Evolutionary conservation across 768 basidiomycete genomes (phyloP).

Genomic region (Hydnum rufescens): DNA sequence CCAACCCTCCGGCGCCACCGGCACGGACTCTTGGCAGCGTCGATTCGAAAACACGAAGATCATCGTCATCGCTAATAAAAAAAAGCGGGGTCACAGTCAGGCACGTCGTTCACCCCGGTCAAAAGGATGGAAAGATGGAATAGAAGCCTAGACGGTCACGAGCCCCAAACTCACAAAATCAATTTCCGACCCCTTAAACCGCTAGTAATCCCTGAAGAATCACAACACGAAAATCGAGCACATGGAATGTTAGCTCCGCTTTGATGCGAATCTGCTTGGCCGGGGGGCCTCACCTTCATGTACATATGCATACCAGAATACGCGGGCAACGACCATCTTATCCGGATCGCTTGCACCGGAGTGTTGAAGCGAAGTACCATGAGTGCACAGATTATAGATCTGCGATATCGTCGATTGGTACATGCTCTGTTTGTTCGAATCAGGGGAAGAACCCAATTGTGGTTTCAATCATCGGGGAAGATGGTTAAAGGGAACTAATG

Average conservation of each 20-base stretch:
- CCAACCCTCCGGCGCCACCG: conserved; percentile 18
- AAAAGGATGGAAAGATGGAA: neutral
- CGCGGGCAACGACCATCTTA: conserved; percentile 41
- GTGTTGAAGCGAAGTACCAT: conserved; percentile 29
- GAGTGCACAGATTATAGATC: conserved; percentile 50
- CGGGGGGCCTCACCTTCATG: conserved; percentile 33
- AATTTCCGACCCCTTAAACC: conserved; percentile 74
- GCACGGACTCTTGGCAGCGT: conserved; percentile 16
- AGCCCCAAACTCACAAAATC: conserved; percentile 35
- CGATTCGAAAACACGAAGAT: conserved; percentile 49
- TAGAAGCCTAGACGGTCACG: neutral
- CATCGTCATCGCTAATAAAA: conserved; percentile 39
- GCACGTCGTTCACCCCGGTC: too few species aligned
- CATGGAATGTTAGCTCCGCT: neutral
- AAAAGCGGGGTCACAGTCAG: too few species aligned
- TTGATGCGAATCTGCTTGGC: neutral
- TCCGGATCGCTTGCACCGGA: conserved; percentile 38
- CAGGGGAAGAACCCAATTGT: neutral
- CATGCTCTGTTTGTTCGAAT: conserved; percentile 31
- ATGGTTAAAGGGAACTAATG: neutral
- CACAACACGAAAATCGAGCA: neutral
- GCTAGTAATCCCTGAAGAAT: conserved; percentile 33
- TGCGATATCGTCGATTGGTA: conserved; percentile 73
- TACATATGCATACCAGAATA: conserved; percentile 80
- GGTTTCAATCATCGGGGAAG: too few species aligned